Conservation (phyloP, 495 filamentous ascomycete genomes). For the Penicillium goetzii region DNA sequence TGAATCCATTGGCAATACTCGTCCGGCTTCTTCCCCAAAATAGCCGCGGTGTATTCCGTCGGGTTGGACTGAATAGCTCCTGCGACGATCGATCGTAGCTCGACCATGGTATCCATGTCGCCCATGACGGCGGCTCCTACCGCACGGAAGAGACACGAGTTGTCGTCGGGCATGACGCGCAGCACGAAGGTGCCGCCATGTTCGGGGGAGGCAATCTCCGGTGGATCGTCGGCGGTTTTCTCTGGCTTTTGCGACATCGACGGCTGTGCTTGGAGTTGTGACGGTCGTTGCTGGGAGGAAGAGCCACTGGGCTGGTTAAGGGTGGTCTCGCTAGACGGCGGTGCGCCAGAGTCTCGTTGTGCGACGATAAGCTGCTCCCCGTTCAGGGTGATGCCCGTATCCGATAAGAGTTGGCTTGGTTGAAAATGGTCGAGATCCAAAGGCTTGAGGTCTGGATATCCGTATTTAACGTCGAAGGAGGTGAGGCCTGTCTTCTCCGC, state of each 20-base stretch:
- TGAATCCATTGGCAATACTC: conserved; percentile 87
- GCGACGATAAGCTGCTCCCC: conserved; percentile 81
- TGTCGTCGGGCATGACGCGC: conserved; percentile 96
- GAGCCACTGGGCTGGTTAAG: conserved; percentile 7
- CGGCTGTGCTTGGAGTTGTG: conserved; percentile 23
- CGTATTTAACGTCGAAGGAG: conserved; percentile 78
- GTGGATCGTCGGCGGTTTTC: conserved; percentile 57
- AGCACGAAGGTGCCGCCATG: conserved; percentile 72
- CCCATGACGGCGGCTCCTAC: conserved; percentile 77
- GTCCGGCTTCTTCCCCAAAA: conserved; percentile 74
- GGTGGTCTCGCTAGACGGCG: conserved; percentile 12
- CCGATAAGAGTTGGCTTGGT: conserved; percentile 50
- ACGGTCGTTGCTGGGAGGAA: conserved; percentile 12
- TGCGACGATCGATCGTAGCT: conserved; percentile 82
- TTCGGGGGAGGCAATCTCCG: conserved; percentile 66
- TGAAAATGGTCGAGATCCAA: conserved; percentile 61
- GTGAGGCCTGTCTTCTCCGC: conserved; percentile 53
- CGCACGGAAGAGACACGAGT: conserved; percentile 92
- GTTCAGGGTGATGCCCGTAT: conserved; percentile 69
- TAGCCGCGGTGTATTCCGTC: conserved; percentile 69
- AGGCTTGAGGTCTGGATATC: conserved; percentile 74
- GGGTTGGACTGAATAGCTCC: conserved; percentile 74
- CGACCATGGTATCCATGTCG: conserved; percentile 69
- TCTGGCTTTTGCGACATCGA: conserved; percentile 26
- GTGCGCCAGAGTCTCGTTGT: conserved; percentile 41